phyloP scores from a whole-genome alignment of 768 basidiomycete genomes.

The Tricholoma terreum region DNA sequence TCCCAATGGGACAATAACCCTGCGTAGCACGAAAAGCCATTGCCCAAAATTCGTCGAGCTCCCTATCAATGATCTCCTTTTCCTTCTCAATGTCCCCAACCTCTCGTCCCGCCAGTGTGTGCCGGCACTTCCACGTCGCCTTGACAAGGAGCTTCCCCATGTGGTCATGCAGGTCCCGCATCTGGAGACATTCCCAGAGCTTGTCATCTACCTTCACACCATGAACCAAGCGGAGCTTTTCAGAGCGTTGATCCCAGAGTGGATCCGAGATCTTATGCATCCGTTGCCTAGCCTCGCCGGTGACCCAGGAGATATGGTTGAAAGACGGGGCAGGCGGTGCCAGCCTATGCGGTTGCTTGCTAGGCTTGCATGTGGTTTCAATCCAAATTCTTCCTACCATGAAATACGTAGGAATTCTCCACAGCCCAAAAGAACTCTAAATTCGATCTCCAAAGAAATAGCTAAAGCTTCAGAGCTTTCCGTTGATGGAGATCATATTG shows the following conservation, averaged over 20 bases:
- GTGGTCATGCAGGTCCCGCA: conserved; percentile 32
- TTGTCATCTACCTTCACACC: conserved; percentile 37
- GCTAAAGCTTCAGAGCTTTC: conserved; percentile 17
- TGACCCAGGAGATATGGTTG: background rate
- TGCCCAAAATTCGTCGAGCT: conserved; percentile 25
- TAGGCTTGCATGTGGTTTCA: conserved; percentile 2
- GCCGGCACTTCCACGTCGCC: conserved; percentile 27
- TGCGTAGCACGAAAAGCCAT: conserved; percentile 1
- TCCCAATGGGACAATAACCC: conserved; percentile 1
- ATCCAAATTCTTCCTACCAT: conserved; percentile 3
- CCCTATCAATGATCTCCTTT: conserved; percentile 38
- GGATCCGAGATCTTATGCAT: conserved; percentile 36
- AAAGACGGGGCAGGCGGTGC: background rate
- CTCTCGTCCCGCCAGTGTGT: conserved; percentile 10
- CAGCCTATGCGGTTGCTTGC: conserved; percentile 4
- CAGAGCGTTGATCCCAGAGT: conserved; percentile 32
- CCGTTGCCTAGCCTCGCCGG: conserved; percentile 22
- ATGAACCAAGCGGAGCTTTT: conserved; percentile 38
- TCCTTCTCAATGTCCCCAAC: conserved; percentile 35
- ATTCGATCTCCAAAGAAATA: conserved; percentile 27
- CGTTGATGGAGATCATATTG: conserved; percentile 6
- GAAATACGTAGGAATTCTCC: background rate
- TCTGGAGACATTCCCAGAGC: conserved; percentile 31
- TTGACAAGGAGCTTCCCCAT: conserved; percentile 32
- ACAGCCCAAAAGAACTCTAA: conserved; percentile 13